These are phyloP conservation scores for Penicillium sp. DNA, from an alignment of 2,329 filamentous ascomycete species.

Conservation along the genomic window DNA sequence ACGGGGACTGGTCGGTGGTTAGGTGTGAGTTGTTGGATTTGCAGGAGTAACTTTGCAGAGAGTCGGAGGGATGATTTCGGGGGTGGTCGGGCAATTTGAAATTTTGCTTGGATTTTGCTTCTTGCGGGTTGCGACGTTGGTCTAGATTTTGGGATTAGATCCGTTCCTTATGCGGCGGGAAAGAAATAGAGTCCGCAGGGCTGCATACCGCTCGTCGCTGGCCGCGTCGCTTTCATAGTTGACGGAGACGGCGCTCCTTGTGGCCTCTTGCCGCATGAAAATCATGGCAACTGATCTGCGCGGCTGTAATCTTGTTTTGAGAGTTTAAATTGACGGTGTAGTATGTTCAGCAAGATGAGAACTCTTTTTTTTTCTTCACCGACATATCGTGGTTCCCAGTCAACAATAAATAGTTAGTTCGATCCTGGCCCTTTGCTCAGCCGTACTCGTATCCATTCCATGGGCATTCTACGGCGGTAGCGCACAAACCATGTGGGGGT, in stretches of 20 bases:
- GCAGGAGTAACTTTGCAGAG: conserved; percentile 34
- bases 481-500: conserved; percentile 21
- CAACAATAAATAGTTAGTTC: background rate
- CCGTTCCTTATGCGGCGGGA: background rate
- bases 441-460: conserved; percentile 24
- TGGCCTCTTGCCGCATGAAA: conserved; percentile 9
- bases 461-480: background rate
- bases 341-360: background rate
- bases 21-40: conserved; percentile 38
- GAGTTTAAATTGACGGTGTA: background rate
- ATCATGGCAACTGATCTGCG: background rate
- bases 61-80: conserved; percentile 37
- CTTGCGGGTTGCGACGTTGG: conserved; percentile 14
- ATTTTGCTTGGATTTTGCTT: conserved; percentile 31
- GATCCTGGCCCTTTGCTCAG: conserved; percentile 7
- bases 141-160: conserved; percentile 11
- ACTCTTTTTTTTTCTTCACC: conserved; percentile 5
- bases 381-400: conserved; percentile 1
- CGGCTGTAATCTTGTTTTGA: background rate
- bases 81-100: conserved; percentile 37
- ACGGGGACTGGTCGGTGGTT: conserved; percentile 34
- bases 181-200: background rate
- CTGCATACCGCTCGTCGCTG: conserved; percentile 29
- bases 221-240: conserved; percentile 28
- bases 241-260: conserved; percentile 18